Evolutionary conservation across 164 flowering plant genomes (phyloP), one percentile per base, ranked within the genome.

Genomic region (Aristolochia fimbriata): DNA sequence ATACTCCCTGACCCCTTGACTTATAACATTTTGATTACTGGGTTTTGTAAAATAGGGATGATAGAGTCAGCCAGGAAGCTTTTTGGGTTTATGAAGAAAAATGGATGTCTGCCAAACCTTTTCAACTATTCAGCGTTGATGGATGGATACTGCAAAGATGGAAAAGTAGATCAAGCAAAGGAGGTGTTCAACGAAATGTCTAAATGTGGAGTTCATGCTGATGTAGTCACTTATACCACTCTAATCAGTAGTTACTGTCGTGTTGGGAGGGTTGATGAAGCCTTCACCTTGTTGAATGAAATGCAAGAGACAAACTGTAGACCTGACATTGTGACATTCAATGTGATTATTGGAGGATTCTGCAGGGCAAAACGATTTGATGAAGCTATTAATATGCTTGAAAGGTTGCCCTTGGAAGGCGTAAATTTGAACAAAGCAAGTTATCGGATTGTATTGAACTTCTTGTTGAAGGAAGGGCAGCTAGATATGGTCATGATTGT

Each of bases 141-240:
- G 84, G 81, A 83, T 61, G 97, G 99, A n/a, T 76, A 74, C 30
- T 82, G 88, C 59, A 83, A 80, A 62, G 95, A 79, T 64, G 91
- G 89, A 58, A 83, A 70, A 72, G 13, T 80, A 41, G 69, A 78
- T 25, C 89, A 90, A 59, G 94, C 85, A 12, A 76, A 64, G 65
- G 78, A 73, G 59, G 51, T 77, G 49, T 80, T 90, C 19, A 61
- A 74, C 15, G 91, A 90, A 64, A 86, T 90, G 83, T 84, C 77
- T 76, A 71, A 43, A 45, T 63, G 53, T 5, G 83, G 86, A 21
- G 13, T 86, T 62, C 79, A 77, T 62, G 77, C 67, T 0, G 99
- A 93, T 66, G 68, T 74, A n/a, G 80, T 88, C 55, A 60, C 78
- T 31, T 93, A 82, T 69, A 93, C 99, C 4, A 81, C 88, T 51